These are phyloP conservation scores for Brassica rapa DNA, from an alignment of 345 rosid species.

Conservation along the genomic window DNA sequence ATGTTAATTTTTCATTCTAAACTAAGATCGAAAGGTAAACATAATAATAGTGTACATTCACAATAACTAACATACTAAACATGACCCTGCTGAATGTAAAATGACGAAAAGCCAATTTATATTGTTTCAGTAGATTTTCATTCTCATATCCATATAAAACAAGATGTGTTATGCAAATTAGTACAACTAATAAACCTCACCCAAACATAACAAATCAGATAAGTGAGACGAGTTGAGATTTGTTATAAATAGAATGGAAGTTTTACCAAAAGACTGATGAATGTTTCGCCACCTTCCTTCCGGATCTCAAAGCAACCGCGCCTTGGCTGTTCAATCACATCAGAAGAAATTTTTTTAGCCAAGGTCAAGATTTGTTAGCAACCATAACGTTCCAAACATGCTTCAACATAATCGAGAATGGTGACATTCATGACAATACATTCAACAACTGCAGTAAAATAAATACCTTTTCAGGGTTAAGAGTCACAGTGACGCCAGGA, in stretches of 20 bases:
- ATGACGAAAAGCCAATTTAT: background rate
- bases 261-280: constrained; percentile 86
- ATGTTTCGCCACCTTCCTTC: constrained; percentile 66
- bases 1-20: background rate
- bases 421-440: background rate
- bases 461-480: constrained; percentile 78
- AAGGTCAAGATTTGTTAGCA: background rate
- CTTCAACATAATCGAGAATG: background rate
- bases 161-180: background rate
- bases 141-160: background rate
- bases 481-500: constrained; percentile 60
- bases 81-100: background rate
- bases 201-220: background rate
- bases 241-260: constrained; percentile 5
- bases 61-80: background rate
- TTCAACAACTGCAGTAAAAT: background rate
- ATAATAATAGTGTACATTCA: background rate
- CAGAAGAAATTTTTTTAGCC: background rate
- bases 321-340: constrained; percentile 60
- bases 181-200: background rate
- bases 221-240: background rate
- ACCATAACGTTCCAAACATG: background rate
- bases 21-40: background rate
- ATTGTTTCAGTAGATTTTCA: background rate
- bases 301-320: constrained; percentile 93